A percentile compares a stretch with the other conserved stretches of the same genome.
Evolutionary conservation across 2,329 filamentous ascomycete genomes (phyloP).

Genomic region (Diaporthe velutina): DNA sequence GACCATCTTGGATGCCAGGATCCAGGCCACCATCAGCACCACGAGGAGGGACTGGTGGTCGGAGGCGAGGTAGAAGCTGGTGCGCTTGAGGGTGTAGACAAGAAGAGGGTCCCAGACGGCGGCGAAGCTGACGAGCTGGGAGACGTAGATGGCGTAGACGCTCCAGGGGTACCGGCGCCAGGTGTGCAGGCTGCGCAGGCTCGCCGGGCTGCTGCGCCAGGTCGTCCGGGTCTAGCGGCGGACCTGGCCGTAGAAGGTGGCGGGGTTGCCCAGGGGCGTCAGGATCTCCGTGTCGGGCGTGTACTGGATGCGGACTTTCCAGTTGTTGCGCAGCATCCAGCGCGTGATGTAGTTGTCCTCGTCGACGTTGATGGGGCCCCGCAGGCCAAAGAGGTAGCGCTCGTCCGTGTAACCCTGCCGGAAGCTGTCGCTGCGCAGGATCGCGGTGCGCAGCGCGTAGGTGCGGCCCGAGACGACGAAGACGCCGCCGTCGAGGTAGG

Average conservation of each 20-base stretch:
- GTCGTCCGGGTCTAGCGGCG: constrained; percentile 70
- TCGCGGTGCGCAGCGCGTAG: constrained; percentile 61
- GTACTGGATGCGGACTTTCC: constrained; percentile 68
- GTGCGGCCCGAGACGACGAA: constrained; percentile 70
- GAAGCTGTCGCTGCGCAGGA: constrained; percentile 61
- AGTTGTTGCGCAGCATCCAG: constrained; percentile 62
- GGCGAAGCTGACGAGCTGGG: constrained; percentile 68
- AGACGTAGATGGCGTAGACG: constrained; percentile 68
- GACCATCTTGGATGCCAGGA: constrained; percentile 67
- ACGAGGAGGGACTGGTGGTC: constrained; percentile 20
- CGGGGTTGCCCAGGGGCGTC: constrained; percentile 64
- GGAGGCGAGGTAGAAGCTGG: constrained; percentile 36
- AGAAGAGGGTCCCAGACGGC: constrained; percentile 63
- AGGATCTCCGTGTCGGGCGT: constrained; percentile 60
- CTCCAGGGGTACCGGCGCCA: constrained; percentile 63
- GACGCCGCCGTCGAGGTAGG: constrained; percentile 69
- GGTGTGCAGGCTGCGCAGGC: constrained; percentile 55
- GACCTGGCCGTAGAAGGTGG: constrained; percentile 66
- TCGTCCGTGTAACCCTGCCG: constrained; percentile 61
- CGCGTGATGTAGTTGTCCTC: constrained; percentile 75
- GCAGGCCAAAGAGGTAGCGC: constrained; percentile 58
- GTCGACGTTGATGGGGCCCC: constrained; percentile 64
- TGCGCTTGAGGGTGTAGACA: constrained; percentile 46
- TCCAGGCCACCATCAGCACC: constrained; percentile 54
- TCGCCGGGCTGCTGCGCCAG: constrained; percentile 67